Base-by-base conservation (phyloP, 2,329 filamentous ascomycete genomes). In the Botrytis sinoallii region DNA sequence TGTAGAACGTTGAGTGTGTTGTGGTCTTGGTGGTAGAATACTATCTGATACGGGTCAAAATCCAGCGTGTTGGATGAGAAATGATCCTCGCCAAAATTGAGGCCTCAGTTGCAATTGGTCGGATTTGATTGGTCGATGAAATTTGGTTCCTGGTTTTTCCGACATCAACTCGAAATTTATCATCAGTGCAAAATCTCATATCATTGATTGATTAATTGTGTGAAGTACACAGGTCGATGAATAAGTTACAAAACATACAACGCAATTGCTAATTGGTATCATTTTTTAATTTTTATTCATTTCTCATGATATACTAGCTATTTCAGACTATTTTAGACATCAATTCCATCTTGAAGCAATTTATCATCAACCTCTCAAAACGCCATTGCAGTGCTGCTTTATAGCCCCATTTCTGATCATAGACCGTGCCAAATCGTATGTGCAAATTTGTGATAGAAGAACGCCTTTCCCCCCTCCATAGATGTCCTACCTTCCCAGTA, bases 61-160 rank as follows among this genome's bases (percentile, higher is more conserved):
- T 73, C 64, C 52, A 60, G 48, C 52, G 71, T 73, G 71, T 69
- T 55, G 71, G 71, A 73, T 73, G 71, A 73, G 71, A 73, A 73
- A 73, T 69, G 71, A 63, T 60, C 42, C 71, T 73, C 71, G 71
- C 64, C 71, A 73, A 73, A 73, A 73, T 55, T 61, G 52, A 60
- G 16, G 71, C 65, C 66, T 69, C 66, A 69, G 71, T 73, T 75
- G 35, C 63, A 68, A 71, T 75, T 77, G 71, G 75, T 79, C 73
- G 76, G 77, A 76, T 79, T 73, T 79, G 78, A 79, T 80, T 75
- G 77, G 76, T 76, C 55, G 38, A 6, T n/a, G 22, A 29, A 44
- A 29, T 60, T 69, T 73, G 66, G 66, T 69, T 73, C 71, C 71
- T 73, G 71, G 64, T 60, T 73, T 73, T 73, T 73, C 71, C 71